Base-by-base conservation (phyloP, 1,284 basidiomycete genomes). In the Trametes pubescens region DNA sequence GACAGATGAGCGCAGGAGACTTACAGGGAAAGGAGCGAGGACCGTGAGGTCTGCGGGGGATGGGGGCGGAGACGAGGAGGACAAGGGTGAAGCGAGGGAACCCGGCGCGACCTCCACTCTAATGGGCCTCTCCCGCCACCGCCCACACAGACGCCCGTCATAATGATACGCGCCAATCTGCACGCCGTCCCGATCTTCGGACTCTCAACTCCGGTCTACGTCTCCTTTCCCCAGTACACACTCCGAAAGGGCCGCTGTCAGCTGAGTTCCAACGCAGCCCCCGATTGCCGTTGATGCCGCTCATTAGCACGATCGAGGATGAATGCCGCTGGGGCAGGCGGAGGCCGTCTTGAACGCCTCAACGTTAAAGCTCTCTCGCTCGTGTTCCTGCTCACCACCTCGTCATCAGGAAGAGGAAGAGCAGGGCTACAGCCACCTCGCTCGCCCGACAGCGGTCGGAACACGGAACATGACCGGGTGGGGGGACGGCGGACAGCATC, bases 1-100 rank as follows among this genome's bases (percentile, higher is more conserved):
- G 38, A 34, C 51, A 38, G 51, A 47, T 11, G 21, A 14, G 47
- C n/a, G 40, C 26, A 51, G 40, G 29, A 44, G 35, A 52, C 49
- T 52, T 21, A 60, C 52, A 29, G 40, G 29, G 56, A 55, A 59
- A 61, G 24, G 61, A 69, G 61, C 49, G 64, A 66, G 57, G 67
- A 53, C 62, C 59, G 62, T 51, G 51, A 60, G 59, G 58, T 38
- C 53, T 57, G 60, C 51, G 57, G 49, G 46, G 46, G 57, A 52
- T 32, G 53, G 18, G 38, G 32, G 48, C 46, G 57, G n/a, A 16
- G 32, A 54, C 22, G 59, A 46, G 34, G 44, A 49, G 21, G 52
- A 38, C 22, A 32, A 51, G 51, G 57, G 32, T 8, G 44, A 26
- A 56, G 54, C 18, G 34, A 29, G 40, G 34, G 44, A 61, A 35